Percentiles rank a stretch among this genome's conserved stretches.
Evolutionary conservation across 495 filamentous ascomycete species (phyloP).

Genomic region (Chaetomium fimeti): DNA sequence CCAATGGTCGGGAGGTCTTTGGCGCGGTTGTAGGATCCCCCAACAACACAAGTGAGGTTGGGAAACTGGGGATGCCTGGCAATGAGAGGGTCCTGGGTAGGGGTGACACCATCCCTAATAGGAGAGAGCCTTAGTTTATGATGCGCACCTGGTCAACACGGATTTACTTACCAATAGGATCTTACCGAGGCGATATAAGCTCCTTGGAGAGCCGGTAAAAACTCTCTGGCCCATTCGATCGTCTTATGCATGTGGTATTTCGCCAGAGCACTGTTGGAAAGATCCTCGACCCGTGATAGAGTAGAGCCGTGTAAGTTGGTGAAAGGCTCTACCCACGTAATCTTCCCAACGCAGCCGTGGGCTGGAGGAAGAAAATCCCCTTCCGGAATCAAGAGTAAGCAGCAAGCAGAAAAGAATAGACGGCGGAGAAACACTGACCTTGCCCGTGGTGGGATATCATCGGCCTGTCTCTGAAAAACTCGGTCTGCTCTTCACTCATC

Average conservation of each 20-base stretch:
- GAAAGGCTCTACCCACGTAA: constrained; percentile 4
- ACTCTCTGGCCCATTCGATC: not conserved
- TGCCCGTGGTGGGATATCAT: not conserved
- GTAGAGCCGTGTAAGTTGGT: constrained; percentile 1
- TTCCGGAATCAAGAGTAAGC: not conserved
- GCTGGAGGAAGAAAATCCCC: constrained; percentile 5
- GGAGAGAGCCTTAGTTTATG: not conserved
- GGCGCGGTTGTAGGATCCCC: constrained; percentile 7
- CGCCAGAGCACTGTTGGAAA: constrained; percentile 2
- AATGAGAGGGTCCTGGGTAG: constrained; percentile 7
- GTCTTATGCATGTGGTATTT: not conserved
- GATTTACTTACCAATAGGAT: constrained; percentile 1
- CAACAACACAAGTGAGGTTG: not conserved
- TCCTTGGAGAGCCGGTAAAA: not conserved
- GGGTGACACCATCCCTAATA: constrained; percentile 4
- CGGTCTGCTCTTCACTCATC: constrained; percentile 3
- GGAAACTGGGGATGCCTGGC: not conserved
- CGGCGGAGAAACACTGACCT: not conserved
- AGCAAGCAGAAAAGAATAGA: constrained; percentile 1
- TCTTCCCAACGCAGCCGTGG: not conserved
- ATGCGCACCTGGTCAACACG: not conserved
- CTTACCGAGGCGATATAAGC: not conserved
- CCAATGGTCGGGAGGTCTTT: constrained; percentile 9
- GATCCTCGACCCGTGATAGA: not conserved
- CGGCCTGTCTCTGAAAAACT: constrained; percentile 3